These are phyloP conservation scores for Rhodocollybia butyracea DNA, from an alignment of 768 basidiomycete genomes.

Conservation along the genomic window DNA sequence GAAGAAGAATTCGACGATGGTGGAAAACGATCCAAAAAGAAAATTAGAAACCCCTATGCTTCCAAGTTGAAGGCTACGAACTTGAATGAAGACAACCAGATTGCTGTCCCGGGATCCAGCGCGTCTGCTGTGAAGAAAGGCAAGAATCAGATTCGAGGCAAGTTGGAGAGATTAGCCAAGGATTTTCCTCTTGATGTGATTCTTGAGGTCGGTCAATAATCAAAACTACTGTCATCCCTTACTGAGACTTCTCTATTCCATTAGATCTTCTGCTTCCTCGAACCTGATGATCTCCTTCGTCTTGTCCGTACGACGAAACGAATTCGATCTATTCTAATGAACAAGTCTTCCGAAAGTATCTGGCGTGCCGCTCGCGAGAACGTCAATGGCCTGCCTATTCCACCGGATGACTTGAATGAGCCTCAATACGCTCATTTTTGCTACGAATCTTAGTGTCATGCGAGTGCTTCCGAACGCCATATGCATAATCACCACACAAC, in stretches of 20 bases:
- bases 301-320: conserved; percentile 48
- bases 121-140: not conserved
- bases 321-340: conserved; percentile 45
- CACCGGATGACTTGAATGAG: conserved; percentile 46
- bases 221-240: not conserved
- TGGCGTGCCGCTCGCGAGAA: conserved; percentile 46
- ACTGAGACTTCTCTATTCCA: not conserved
- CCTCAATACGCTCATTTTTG: conserved; percentile 49
- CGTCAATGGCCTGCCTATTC: conserved; percentile 42
- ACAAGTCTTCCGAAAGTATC: conserved; percentile 39
- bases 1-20: not conserved
- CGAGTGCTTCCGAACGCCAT: conserved; percentile 17
- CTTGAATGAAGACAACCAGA: not conserved
- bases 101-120: not conserved
- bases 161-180: not conserved
- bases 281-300: conserved; percentile 47
- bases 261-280: conserved; percentile 52
- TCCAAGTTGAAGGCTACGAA: not conserved
- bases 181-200: conserved; percentile 8
- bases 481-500: conserved; percentile 4
- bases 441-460: conserved; percentile 54
- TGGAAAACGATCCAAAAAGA: not conserved
- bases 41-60: too few species aligned
- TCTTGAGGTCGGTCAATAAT: not conserved
- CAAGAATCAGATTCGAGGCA: not conserved